Percentiles rank a stretch among this genome's conserved stretches.
phyloP scores from a whole-genome alignment of 139 green algal species.

The Chlamydomonas sp. region DNA sequence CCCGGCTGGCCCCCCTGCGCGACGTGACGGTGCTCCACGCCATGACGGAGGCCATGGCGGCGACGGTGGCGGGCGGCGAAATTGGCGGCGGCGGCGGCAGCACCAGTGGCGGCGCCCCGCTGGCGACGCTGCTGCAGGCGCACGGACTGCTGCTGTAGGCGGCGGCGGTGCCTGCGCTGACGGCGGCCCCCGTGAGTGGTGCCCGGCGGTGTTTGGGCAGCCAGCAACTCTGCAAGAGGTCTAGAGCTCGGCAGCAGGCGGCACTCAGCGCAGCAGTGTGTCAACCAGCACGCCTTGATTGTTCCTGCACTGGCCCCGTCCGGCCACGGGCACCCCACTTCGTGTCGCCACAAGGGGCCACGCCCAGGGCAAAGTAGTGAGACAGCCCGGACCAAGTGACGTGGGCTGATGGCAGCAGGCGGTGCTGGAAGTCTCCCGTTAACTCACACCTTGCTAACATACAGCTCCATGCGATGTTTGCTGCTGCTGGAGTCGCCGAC shows the following conservation, averaged over 20 bases:
- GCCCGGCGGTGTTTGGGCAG: too few species aligned
- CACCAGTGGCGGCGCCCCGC: background rate
- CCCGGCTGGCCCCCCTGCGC: slow-evolving; percentile 11
- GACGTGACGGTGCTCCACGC: slow-evolving; percentile 5
- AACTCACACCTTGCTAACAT: too few species aligned
- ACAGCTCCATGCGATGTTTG: too few species aligned
- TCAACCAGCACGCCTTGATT: too few species aligned
- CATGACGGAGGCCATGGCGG: background rate
- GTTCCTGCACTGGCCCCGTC: background rate
- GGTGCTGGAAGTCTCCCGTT: too few species aligned
- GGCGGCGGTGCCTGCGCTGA: background rate
- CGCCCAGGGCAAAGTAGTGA: too few species aligned
- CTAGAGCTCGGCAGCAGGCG: background rate
- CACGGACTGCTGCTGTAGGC: background rate
- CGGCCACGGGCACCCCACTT: too few species aligned
- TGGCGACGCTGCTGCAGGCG: slow-evolving; percentile 1
- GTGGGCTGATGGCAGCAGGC: too few species aligned
- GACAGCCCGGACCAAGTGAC: too few species aligned
- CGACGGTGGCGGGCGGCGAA: background rate
- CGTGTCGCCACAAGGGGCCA: too few species aligned
- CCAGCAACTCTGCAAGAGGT: too few species aligned
- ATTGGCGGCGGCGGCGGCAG: background rate
- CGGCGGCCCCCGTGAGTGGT: background rate
- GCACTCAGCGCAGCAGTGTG: background rate
- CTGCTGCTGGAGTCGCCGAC: too few species aligned